A percentile compares a stretch with the other conserved stretches of the same genome.
These are phyloP conservation scores for sweet orange (Citrus sinensis) DNA, from an alignment of 345 rosid species.

Conservation along the genomic window DVS_A1.0 CM039165.1:26596001-26596500, in stretches of 20 bases:
- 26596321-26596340: conserved; percentile 27
- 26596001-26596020: not conserved
- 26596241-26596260: conserved; percentile 26
- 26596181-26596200: not conserved
- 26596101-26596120: not conserved
- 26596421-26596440: conserved; percentile 21
- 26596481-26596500: conserved; percentile 23
- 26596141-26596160: not conserved
- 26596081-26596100: not conserved
- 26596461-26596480: conserved; percentile 31
- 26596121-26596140: not conserved
- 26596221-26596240: conserved; percentile 36
- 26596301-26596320: conserved; percentile 36
- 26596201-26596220: conserved; percentile 10
- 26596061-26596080: not conserved
- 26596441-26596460: conserved; percentile 50
- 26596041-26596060: not conserved
- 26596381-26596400: not conserved
- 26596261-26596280: conserved; percentile 28
- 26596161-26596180: not conserved
- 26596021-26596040: not conserved
- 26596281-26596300: conserved; percentile 33
- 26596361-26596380: not conserved
- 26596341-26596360: conserved; percentile 44
- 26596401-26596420: conserved; percentile 10